Evolutionary conservation across 345 rosid species (phyloP), one percentile per base, ranked within the genome.

Genomic region (Reutealis trisperma): DNA sequence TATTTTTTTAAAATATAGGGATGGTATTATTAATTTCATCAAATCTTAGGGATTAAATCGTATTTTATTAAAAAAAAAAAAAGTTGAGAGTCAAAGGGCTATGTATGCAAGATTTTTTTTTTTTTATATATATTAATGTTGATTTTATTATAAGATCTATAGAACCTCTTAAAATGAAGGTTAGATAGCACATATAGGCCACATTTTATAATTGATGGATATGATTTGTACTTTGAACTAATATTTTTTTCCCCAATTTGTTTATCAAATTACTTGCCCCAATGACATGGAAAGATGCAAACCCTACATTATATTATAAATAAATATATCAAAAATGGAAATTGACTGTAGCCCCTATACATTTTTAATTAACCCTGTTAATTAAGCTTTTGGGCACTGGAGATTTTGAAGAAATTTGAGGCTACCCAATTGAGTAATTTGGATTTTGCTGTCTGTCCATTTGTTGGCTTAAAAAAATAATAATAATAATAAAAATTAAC

Each of bases 391-490:
- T 45, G 6, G 67, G 6, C 1, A 32, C 15, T 30, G 30, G 21
- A 11, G 25, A 22, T 49, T 71, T 71, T 22, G n/a, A 45, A 22
- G 32, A 60, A 71, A 45, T 8, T 16, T 49, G 8, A 32, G 22
- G 45, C 15, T 68, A 3, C 62, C 52, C 51, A 45, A 12, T 69
- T 69, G 74, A 60, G 61, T 34, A 30, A 68, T 70, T 70, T 77
- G 69, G 80, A 77, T 63, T 70, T 61, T 69, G 63, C 63, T 70
- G 79, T 69, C 78, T 55, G 37, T 45, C 6, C 52, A 45, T 37
- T 30, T 63, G 18, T 25, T 45, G 67, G 42, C 37, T 45, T 73
- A 22, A 32, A 15, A 15, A 52, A 68, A 24, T 18, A 11, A 47
- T n/a, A n/a, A n/a, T n/a, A n/a, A n/a, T n/a, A n/a, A n/a, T n/a